Evolutionary conservation across 1,139 yeast genomes (phyloP), one percentile per base, ranked within the genome.

Genomic region (Saccharomycopsis crataegensis): DNA sequence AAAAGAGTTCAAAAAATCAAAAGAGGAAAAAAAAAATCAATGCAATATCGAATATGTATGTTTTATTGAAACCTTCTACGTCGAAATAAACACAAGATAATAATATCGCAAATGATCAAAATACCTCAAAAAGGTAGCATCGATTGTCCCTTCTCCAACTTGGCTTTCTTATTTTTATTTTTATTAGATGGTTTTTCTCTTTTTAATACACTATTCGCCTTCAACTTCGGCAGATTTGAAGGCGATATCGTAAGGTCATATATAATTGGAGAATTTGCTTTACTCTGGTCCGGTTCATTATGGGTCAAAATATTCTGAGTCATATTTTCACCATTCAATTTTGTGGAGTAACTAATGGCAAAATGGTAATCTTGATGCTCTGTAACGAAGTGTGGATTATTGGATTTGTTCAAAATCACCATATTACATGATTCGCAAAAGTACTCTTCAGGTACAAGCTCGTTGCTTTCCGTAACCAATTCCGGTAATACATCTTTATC

Each of bases 351-450:
- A 8, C 62, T 64, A 22, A 68, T 44, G 1, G 73, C 73, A 46
- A 62, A 61, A 58, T 69, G 73, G 55, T 55, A 67, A 59, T 69
- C 73, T 37, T 62, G 58, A 58, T 69, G 73, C 52, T 68, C 72
- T 14, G 55, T 50, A 2, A 43, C 40, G 38, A 46, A 52, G 16
- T 51, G 31, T 4, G 34, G 22, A 32, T 53, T 59, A 50, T 66
- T 66, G 1, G 56, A 58, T 6, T 62, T 42, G 17, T 43, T 45
- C 5, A 16, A 37, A 9, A 54, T 44, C n/a, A 48, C 17, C n/a
- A 7, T 45, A 9, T 52, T 14, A 40, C 57, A 54, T 16, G n/a
- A 31, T 22, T 41, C 48, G 31, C 57, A 54, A 31, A 48, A 54
- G 37, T 48, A 54, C 11, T 48, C 43, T 28, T 40, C 45, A n/a